Percentiles rank a stretch among this genome's conserved stretches.
These are phyloP conservation scores for Hymenoscyphus albidus DNA, from an alignment of 2,329 filamentous ascomycete species.

Conservation along the genomic window DNA sequence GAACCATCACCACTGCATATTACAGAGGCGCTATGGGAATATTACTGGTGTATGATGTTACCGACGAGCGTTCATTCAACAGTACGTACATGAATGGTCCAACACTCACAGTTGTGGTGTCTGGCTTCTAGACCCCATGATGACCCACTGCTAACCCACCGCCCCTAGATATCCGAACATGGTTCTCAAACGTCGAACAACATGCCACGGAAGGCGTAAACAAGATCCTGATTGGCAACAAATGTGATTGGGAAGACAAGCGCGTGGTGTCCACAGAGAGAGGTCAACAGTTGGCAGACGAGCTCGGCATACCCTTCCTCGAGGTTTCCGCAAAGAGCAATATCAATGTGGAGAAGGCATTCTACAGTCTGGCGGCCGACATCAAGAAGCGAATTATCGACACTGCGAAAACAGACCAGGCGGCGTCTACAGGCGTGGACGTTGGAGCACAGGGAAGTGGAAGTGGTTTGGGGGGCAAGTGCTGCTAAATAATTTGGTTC, in stretches of 20 bases:
- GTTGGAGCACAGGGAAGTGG: slow-evolving; percentile 59
- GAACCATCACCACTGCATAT: slow-evolving; percentile 98
- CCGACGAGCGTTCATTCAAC: slow-evolving; percentile 99
- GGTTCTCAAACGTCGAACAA: slow-evolving; percentile 99
- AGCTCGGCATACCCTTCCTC: slow-evolving; percentile 96
- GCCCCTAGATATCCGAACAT: slow-evolving; percentile 84
- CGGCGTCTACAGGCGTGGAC: slow-evolving; percentile 57
- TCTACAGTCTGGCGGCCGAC: slow-evolving; percentile 89
- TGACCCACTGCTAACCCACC: slow-evolving; percentile 4
- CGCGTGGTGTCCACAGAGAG: slow-evolving; percentile 88
- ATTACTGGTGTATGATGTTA: slow-evolving; percentile 95
- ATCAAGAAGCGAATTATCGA: slow-evolving; percentile 99
- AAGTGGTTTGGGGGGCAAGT: slow-evolving; percentile 59
- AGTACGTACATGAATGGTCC: slow-evolving; percentile 46
- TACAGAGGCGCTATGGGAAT: slow-evolving; percentile 99
- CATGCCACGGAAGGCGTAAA: slow-evolving; percentile 98
- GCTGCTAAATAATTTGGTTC: slow-evolving; percentile 57
- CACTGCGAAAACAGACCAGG: slow-evolving; percentile 72
- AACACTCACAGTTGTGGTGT: not conserved
- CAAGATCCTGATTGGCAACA: slow-evolving; percentile 99
- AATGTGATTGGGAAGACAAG: slow-evolving; percentile 99
- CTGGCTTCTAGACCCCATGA: not conserved
- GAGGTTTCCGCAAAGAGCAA: slow-evolving; percentile 98
- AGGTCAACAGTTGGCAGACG: slow-evolving; percentile 88
- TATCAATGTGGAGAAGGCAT: slow-evolving; percentile 99